Conservation (phyloP, 1,284 basidiomycete genomes). For the Apiotrichum laibachii region DNA sequence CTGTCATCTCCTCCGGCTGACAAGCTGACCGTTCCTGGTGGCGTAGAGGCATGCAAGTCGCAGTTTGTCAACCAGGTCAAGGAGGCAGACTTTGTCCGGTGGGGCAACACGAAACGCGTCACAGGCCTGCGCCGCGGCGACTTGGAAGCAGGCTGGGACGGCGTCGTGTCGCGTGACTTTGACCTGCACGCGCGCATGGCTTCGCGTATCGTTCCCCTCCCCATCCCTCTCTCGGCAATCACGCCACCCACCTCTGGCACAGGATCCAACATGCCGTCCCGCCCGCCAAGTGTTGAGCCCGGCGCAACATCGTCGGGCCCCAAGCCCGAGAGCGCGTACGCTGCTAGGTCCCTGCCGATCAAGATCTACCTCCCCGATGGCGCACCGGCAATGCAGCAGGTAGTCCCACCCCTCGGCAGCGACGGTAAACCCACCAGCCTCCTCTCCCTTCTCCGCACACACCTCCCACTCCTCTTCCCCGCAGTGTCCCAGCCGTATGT, state of each 20-base stretch:
- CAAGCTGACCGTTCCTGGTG: slow-evolving; percentile 73
- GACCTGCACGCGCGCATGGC: slow-evolving; percentile 91
- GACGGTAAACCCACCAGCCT: slow-evolving; percentile 53
- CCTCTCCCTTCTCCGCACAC: slow-evolving; percentile 43
- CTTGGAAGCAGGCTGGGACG: slow-evolving; percentile 92
- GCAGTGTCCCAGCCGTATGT: slow-evolving; percentile 33
- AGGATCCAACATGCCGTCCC: slow-evolving; percentile 52
- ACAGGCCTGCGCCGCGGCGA: slow-evolving; percentile 81
- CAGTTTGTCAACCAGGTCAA: slow-evolving; percentile 91
- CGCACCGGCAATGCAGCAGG: slow-evolving; percentile 83
- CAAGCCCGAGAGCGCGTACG: slow-evolving; percentile 61
- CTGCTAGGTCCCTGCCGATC: slow-evolving; percentile 79
- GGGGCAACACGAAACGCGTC: slow-evolving; percentile 90
- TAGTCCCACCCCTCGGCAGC: slow-evolving; percentile 66
- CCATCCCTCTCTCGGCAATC: slow-evolving; percentile 55
- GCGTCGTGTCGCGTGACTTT: slow-evolving; percentile 88
- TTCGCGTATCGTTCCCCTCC: slow-evolving; percentile 65
- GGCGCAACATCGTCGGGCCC: slow-evolving; percentile 54
- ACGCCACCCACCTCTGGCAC: slow-evolving; percentile 53
- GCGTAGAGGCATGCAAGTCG: slow-evolving; percentile 76
- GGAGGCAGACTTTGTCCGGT: slow-evolving; percentile 90
- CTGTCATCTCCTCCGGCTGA: slow-evolving; percentile 71
- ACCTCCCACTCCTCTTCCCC: slow-evolving; percentile 55
- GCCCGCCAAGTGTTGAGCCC: slow-evolving; percentile 68
- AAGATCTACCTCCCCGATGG: slow-evolving; percentile 82